Evolutionary conservation across 2,329 filamentous ascomycete genomes (phyloP), one percentile per base, ranked within the genome.

Genomic region (Trichophyton equinum): DNA sequence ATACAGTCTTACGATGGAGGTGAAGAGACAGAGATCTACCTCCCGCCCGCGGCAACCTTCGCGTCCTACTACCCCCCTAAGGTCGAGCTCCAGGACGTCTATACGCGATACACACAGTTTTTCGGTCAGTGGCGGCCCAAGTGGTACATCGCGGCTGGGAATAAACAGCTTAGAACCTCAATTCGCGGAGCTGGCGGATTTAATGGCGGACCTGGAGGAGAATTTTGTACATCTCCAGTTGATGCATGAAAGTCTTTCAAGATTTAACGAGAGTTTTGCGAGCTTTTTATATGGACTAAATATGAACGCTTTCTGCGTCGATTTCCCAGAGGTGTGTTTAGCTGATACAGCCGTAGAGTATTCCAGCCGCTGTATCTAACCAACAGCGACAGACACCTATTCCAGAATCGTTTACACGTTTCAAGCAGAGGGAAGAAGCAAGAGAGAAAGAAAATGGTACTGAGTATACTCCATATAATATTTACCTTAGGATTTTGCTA

Each of bases 231-330:
- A 96, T 72, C 85, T 99, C 66, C 92, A 97, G 74, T 78, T 96
- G 64, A 95, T 99, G 86, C 91, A 99, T 71, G 92, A 97, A 77
- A 95, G 89, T 69, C 76, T 99, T 66, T 85, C 89, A 25, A 84
- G 94, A 27, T 99, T 99, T 75, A 92, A 87, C 74, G 94, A 99
- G 79, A 95, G 88, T 70, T 99, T 99, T 74, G 91, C 91, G 0
- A 90, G 87, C 67, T 97, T 99, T 69, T 76, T 99, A 53, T 99
- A 97, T 69, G 94, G 94, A 1, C 74, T 99, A 72, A 97, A 97
- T 71, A 96, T 99, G 91, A 97, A 96, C 74, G 94, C 94, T 1
- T 99, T 97, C 72, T 97, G 92, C 73, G 91, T 97, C 36, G 94
- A 99, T 73, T 99, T 96, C 66, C 89, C 91, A 0, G 94, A 99